phyloP scores from a whole-genome alignment of 2,329 filamentous ascomycete species.

The Aspergillus texensis region DNA sequence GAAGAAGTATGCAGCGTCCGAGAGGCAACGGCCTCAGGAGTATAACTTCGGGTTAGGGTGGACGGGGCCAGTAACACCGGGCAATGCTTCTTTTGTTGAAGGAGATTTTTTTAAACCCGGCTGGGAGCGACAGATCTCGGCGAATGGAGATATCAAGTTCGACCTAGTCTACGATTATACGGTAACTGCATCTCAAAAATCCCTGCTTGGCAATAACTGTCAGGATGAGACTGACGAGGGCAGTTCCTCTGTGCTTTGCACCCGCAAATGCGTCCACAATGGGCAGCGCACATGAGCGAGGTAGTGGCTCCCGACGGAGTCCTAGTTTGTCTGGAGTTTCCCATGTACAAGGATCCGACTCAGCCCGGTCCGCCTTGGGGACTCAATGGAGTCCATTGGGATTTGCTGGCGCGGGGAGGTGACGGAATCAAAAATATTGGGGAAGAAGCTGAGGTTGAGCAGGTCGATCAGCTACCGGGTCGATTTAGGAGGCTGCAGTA shows the following conservation, averaged over 20 bases:
- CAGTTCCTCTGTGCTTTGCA: conserved; percentile 67
- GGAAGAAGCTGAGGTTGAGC: background rate
- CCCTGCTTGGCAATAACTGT: background rate
- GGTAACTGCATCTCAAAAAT: conserved; percentile 41
- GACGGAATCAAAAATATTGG: background rate
- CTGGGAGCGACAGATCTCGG: conserved; percentile 10
- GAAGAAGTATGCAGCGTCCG: background rate
- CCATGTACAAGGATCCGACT: conserved; percentile 41
- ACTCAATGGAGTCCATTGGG: conserved; percentile 40
- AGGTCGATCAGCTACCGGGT: background rate
- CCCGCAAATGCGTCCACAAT: conserved; percentile 54
- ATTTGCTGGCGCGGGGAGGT: conserved; percentile 33
- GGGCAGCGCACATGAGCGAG: conserved; percentile 56
- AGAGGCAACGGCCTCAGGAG: background rate
- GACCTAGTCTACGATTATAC: conserved; percentile 48
- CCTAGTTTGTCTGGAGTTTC: conserved; percentile 57
- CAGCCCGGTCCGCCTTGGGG: conserved; percentile 45
- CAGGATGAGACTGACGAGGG: background rate
- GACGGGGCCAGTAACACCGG: background rate
- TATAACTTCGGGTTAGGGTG: background rate
- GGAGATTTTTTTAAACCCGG: conserved; percentile 52
- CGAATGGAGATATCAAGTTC: conserved; percentile 7
- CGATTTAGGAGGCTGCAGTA: conserved; percentile 33
- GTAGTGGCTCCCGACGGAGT: conserved; percentile 55
- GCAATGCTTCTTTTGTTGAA: conserved; percentile 54